phyloP scores from a whole-genome alignment of 2,329 filamentous ascomycete genomes.

The Neophaeococcomyces mojaviensis region DNA sequence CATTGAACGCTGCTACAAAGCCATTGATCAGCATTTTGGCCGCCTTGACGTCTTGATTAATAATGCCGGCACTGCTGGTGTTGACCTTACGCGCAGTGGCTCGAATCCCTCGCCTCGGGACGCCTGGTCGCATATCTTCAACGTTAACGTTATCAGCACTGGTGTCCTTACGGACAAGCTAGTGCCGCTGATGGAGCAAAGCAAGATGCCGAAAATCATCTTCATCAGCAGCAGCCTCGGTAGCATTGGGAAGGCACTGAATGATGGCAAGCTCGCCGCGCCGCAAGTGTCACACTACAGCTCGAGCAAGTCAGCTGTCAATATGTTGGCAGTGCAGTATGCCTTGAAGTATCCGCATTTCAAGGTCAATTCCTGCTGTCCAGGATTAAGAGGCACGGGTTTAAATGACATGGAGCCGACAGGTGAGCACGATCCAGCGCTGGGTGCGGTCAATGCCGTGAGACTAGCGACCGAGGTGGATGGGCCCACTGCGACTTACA shows the following conservation, averaged over 20 bases:
- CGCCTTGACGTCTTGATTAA: constrained; percentile 31
- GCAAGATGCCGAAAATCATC: constrained; percentile 18
- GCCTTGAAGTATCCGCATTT: constrained; percentile 15
- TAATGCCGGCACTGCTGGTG: constrained; percentile 27
- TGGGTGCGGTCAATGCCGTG: constrained; percentile 16
- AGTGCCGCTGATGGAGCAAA: constrained; percentile 17
- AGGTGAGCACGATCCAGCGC: constrained; percentile 17
- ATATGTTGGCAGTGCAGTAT: constrained; percentile 17
- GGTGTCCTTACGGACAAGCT: constrained; percentile 18
- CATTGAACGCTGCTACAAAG: constrained; percentile 26
- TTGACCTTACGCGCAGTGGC: constrained; percentile 11
- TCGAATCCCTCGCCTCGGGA: constrained; percentile 11
- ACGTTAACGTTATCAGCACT: constrained; percentile 23
- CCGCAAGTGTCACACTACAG: constrained; percentile 11
- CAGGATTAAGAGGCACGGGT: constrained; percentile 15
- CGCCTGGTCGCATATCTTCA: constrained; percentile 20
- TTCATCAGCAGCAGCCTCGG: constrained; percentile 15
- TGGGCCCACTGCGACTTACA: constrained; percentile 18
- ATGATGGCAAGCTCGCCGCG: background rate
- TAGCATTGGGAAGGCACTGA: constrained; percentile 12
- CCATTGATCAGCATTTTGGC: constrained; percentile 28
- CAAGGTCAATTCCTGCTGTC: constrained; percentile 22
- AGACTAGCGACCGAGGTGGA: constrained; percentile 17
- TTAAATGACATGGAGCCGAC: constrained; percentile 8
- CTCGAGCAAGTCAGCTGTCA: constrained; percentile 18